These are phyloP conservation scores for Pseudogymnoascus sp. DNA, from an alignment of 2,329 filamentous ascomycete genomes.

Conservation along the genomic window DNA sequence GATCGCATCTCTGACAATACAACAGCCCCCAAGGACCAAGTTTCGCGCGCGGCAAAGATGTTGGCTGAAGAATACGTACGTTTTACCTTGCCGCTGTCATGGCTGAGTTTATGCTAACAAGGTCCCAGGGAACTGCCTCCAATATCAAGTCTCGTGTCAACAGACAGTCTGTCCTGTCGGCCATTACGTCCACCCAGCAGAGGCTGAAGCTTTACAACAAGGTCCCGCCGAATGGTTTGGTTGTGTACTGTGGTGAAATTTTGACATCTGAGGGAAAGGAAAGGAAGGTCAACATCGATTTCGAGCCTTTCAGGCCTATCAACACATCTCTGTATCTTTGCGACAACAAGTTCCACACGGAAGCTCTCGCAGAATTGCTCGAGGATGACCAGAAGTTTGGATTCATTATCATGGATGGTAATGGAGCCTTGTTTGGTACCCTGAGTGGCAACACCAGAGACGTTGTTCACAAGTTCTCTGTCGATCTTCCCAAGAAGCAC, in stretches of 20 bases:
- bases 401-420: slow-evolving; percentile 99
- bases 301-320: slow-evolving; percentile 99
- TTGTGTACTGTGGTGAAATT: slow-evolving; percentile 99
- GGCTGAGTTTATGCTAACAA: slow-evolving; percentile 22
- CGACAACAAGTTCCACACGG: slow-evolving; percentile 99
- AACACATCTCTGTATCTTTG: slow-evolving; percentile 98
- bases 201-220: slow-evolving; percentile 98
- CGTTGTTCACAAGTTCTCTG: slow-evolving; percentile 93
- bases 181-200: slow-evolving; percentile 98
- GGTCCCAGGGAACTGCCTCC: slow-evolving; percentile 76
- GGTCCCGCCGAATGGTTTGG: slow-evolving; percentile 92
- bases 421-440: slow-evolving; percentile 93
- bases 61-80: slow-evolving; percentile 99
- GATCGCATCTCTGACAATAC: slow-evolving; percentile 22
- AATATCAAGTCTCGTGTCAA: slow-evolving; percentile 99
- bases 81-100: slow-evolving; percentile 19
- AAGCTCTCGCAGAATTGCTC: slow-evolving; percentile 90
- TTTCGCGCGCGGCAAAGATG: slow-evolving; percentile 96
- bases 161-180: slow-evolving; percentile 91
- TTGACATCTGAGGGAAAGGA: slow-evolving; percentile 98
- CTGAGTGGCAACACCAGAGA: slow-evolving; percentile 96
- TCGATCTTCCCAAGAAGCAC: slow-evolving; percentile 99
- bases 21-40: slow-evolving; percentile 90
- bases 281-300: slow-evolving; percentile 99
- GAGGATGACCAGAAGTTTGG: slow-evolving; percentile 99